Evolutionary conservation across 805 yeast genomes (phyloP), one percentile per base, ranked within the genome.

Genomic region (Yarrowia sp.): DNA sequence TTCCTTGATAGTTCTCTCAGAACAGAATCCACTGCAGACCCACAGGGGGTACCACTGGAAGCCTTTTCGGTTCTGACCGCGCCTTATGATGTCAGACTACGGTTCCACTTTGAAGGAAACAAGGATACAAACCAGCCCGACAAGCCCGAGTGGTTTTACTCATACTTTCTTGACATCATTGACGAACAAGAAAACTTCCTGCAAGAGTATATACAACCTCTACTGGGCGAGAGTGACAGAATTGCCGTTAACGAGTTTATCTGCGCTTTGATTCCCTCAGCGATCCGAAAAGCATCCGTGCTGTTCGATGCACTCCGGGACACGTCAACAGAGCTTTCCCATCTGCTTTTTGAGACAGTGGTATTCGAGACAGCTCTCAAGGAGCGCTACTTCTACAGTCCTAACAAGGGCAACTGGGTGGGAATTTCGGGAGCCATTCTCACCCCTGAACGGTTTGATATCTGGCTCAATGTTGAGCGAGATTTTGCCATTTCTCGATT

Each of bases 111-210:
- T 68, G 80, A 81, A 53, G 75, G 81, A 4, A 73, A 78, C 27
- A 75, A 72, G 38, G 87, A 84, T 32, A 87, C 92, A 0, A 86
- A 85, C 67, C 79, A 83, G 46, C 68, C 82, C 24, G 84, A 85
- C 63, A 84, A 84, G 67, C 92, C 93, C 1, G 92, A 87, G 69
- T 87, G 90, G 86, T 80, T 84, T 3, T 78, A 86, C 63, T 72
- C 75, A 16, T 86, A 80, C 66, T 69, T 81, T 25, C 51, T 67
- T 27, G 66, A 67, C 32, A 61, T 69, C 21, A 36, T 77, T 18
- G 77, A 74, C 36, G 73, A 72, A 22, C 72, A 72, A 31, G 47
- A 59, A 24, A 63, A 51, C 29, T 71, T 75, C 60, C 65, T 75
- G 44, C 63, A 64, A 18, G 61, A 62, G 4, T 56, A 56, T 10